phyloP scores from a whole-genome alignment of 306 rosid genomes.

The Quillaja saponaria region DNA sequence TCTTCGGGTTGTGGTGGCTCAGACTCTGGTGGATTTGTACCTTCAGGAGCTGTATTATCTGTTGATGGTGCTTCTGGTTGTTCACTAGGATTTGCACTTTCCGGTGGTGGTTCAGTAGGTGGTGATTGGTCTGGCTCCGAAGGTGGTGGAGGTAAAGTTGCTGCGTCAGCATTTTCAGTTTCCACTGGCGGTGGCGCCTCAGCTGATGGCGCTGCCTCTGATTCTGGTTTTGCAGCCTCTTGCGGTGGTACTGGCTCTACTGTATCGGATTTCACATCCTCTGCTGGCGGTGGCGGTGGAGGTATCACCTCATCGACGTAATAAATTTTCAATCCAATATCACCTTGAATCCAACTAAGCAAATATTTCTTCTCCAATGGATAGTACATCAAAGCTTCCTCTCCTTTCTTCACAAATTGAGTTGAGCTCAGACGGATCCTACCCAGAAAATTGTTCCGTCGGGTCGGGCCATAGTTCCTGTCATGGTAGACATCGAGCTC shows the following conservation, averaged over 20 bases:
- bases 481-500: slow-evolving; percentile 74
- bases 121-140: neutral
- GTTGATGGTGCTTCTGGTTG: neutral
- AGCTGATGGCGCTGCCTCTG: slow-evolving; percentile 11
- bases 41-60: neutral
- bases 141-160: neutral
- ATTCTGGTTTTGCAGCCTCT: neutral
- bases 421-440: slow-evolving; percentile 56
- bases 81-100: slow-evolving; percentile 21
- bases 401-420: slow-evolving; percentile 77
- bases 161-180: slow-evolving; percentile 1
- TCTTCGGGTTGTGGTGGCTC: slow-evolving; percentile 12
- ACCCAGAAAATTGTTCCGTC: slow-evolving; percentile 65
- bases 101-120: slow-evolving; percentile 24
- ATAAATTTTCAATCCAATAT: slow-evolving; percentile 75
- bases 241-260: neutral
- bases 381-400: slow-evolving; percentile 81
- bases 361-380: slow-evolving; percentile 59
- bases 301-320: slow-evolving; percentile 42
- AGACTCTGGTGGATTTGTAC: slow-evolving; percentile 10
- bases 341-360: slow-evolving; percentile 59
- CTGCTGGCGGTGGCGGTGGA: slow-evolving; percentile 5
- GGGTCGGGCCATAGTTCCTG: slow-evolving; percentile 53
- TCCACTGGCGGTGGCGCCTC: slow-evolving; percentile 1
- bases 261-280: slow-evolving; percentile 28